Evolutionary conservation across 768 basidiomycete species (phyloP).

Genomic region (Boletus rubropictus): DNA sequence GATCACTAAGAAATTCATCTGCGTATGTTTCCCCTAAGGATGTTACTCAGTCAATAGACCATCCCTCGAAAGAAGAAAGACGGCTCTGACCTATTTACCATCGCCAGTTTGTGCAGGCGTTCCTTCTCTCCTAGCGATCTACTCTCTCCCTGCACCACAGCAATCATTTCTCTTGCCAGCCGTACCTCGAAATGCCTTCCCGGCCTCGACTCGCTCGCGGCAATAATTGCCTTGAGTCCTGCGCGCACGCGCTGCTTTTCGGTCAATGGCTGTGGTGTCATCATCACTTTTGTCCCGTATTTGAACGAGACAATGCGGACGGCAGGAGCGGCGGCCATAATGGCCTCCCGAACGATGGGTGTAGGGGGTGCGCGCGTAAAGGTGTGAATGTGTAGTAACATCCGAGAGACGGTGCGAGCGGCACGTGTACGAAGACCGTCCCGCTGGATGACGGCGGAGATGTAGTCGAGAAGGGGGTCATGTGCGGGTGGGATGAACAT

Average conservation of each 20-base stretch:
- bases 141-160: slow-evolving; percentile 58
- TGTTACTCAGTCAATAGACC: not conserved
- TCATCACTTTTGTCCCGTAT: slow-evolving; percentile 57
- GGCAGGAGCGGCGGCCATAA: slow-evolving; percentile 63
- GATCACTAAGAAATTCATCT: slow-evolving; percentile 3
- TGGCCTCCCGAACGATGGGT: slow-evolving; percentile 71
- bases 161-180: slow-evolving; percentile 74
- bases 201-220: slow-evolving; percentile 49
- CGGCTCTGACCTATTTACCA: slow-evolving; percentile 65
- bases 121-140: slow-evolving; percentile 56
- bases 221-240: slow-evolving; percentile 68
- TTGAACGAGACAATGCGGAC: slow-evolving; percentile 57
- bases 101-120: slow-evolving; percentile 60
- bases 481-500: slow-evolving; percentile 66
- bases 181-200: slow-evolving; percentile 61
- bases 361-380: slow-evolving; percentile 74
- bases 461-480: slow-evolving; percentile 67
- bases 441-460: slow-evolving; percentile 56
- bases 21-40: slow-evolving; percentile 22
- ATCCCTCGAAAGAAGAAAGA: not conserved
- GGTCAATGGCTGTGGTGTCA: slow-evolving; percentile 64
- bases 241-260: slow-evolving; percentile 74
- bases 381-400: slow-evolving; percentile 66
- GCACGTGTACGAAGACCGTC: slow-evolving; percentile 65
- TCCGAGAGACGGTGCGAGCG: slow-evolving; percentile 48